These are phyloP conservation scores for Cyanodermella asteris DNA, from an alignment of 2,329 filamentous ascomycete species.

Conservation along the genomic window DNA sequence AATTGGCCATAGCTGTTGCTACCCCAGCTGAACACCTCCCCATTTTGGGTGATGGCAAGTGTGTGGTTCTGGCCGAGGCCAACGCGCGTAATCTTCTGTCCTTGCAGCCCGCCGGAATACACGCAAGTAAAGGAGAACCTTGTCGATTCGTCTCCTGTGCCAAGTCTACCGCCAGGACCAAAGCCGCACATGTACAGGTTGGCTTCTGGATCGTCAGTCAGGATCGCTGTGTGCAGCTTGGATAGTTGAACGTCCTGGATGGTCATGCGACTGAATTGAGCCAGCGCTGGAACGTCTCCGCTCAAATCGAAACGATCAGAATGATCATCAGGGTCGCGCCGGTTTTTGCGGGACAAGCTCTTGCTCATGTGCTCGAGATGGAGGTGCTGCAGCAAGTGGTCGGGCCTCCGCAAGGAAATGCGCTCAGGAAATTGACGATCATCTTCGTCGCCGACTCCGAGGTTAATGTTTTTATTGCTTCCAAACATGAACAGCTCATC, in stretches of 20 bases:
- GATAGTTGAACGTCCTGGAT: conserved; percentile 72
- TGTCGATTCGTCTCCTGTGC: conserved; percentile 74
- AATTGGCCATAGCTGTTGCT: conserved; percentile 70
- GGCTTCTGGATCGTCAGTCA: conserved; percentile 69
- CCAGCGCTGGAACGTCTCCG: conserved; percentile 46
- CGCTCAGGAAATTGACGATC: conserved; percentile 86
- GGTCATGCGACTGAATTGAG: conserved; percentile 48
- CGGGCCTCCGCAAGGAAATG: conserved; percentile 52
- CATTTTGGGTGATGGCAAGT: conserved; percentile 60
- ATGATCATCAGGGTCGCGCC: no score
- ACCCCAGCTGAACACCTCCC: conserved; percentile 91
- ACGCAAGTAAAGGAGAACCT: conserved; percentile 71
- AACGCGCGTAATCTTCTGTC: conserved; percentile 53
- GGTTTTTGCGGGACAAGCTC: no score
- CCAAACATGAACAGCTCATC: conserved; percentile 88
- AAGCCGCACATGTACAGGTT: conserved; percentile 89
- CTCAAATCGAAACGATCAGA: no score
- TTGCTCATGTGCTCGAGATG: conserved; percentile 48
- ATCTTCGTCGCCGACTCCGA: conserved; percentile 88
- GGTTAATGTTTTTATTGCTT: conserved; percentile 82
- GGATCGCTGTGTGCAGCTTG: conserved; percentile 72
- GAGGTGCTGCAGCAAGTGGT: conserved; percentile 52
- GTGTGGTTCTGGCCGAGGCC: conserved; percentile 84
- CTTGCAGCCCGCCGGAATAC: conserved; percentile 47
- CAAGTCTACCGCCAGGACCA: conserved; percentile 71